Evolutionary conservation across 257 asterid genomes (phyloP), one percentile per base, ranked within the genome.

Genomic region (Solanum virginianum): DNA sequence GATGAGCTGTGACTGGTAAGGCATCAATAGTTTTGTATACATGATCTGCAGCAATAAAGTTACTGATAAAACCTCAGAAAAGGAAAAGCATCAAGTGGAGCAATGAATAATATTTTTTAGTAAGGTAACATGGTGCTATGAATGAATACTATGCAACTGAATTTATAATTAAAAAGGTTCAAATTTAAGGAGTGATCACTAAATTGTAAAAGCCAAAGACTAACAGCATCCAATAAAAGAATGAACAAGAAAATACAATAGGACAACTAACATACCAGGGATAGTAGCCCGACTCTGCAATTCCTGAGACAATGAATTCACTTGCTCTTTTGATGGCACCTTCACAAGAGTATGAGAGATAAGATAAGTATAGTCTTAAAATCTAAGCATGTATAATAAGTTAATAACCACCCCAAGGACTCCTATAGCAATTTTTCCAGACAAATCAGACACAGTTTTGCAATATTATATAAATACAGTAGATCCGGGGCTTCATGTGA

Each of bases 271-370:
- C 47, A 84, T 83, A 95, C 99, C 98, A 90, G 98, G 98, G 83
- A 97, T 90, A 43, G 90, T 87, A 82, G 99, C 98, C 90, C 98
- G 99, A 83, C 85, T 90, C 89, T 92, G 92, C 91, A 97, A 87
- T 81, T 97, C 99, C 93, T 92, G 90, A 47, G 99, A 92, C 84
- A 97, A 90, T 69, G 98, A 89, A 89, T 93, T 93, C 55, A 93
- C 98, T 93, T 97, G 99, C 88, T 93, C 94, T 87, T 94, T 95
- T 81, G 99, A 89, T 56, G 99, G 99, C 82, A 95, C 98, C 99
- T 97, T 69, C 60, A 69, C 11, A 80, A 88, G 51, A 69, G 55
- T 47, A 83, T 20, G 63, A 66, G 26, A 83, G 80, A 83, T 65
- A 83, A 80, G 57, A 83, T 68, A 53, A 77, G 49, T 53, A 47